Percentiles rank a stretch among this genome's conserved stretches.
These are phyloP conservation scores for Aureobasidium leucospermi DNA, from an alignment of 2,329 filamentous ascomycete species.

Conservation along the genomic window DNA sequence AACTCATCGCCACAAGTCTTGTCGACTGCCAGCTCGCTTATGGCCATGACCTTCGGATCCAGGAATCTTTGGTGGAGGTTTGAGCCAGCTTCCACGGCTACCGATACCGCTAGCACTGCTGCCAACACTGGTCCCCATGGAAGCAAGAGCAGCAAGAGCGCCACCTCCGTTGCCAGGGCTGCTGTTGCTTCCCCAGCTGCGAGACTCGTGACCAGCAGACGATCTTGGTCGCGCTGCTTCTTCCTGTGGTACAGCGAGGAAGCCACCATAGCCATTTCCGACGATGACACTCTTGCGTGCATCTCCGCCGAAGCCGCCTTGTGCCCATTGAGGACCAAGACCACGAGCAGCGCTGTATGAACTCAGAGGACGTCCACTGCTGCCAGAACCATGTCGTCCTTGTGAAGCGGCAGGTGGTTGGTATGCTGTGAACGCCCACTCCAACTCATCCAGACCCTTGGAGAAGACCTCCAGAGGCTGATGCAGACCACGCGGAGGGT, in stretches of 20 bases:
- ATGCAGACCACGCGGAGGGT: slow-evolving; percentile 34
- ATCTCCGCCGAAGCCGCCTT: slow-evolving; percentile 42
- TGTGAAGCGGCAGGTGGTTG: slow-evolving; percentile 39
- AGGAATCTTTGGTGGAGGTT: slow-evolving; percentile 24
- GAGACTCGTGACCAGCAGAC: slow-evolving; percentile 9
- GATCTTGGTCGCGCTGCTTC: slow-evolving; percentile 31
- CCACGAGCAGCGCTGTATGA: slow-evolving; percentile 40
- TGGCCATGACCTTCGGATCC: slow-evolving; percentile 18
- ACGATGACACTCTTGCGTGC: slow-evolving; percentile 56
- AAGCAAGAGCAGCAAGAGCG: slow-evolving; percentile 17
- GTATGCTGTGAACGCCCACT: slow-evolving; percentile 61
- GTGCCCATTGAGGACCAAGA: slow-evolving; percentile 47
- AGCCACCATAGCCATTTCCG: slow-evolving; percentile 60
- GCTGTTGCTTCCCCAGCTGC: background rate
- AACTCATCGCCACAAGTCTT: slow-evolving; percentile 28
- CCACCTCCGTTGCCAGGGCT: slow-evolving; percentile 17
- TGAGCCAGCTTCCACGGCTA: slow-evolving; percentile 19
- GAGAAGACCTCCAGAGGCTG: slow-evolving; percentile 57
- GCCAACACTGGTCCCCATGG: slow-evolving; percentile 12
- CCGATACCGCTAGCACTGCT: slow-evolving; percentile 11
- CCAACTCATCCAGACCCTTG: slow-evolving; percentile 59
- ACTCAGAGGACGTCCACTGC: slow-evolving; percentile 38
- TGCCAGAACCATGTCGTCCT: slow-evolving; percentile 31
- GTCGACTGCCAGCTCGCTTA: slow-evolving; percentile 25
- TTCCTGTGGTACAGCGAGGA: slow-evolving; percentile 54